Evolutionary conservation across 1,284 basidiomycete genomes (phyloP).

Genomic region (Termitomyces sp.): DNA sequence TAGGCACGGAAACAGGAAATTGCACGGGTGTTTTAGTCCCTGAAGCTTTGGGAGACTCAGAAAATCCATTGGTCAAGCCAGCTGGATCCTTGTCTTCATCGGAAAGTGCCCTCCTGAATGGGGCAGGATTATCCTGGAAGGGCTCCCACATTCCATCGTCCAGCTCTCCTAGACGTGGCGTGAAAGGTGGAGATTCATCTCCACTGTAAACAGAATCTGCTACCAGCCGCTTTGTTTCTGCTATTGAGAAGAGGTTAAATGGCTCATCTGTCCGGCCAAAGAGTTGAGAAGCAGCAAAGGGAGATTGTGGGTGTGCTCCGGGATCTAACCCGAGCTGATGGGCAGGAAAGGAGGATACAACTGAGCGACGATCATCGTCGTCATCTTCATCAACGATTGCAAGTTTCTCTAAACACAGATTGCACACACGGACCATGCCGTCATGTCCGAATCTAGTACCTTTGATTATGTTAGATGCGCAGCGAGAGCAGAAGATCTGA

Average conservation of each 20-base stretch:
- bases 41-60: constrained; percentile 39
- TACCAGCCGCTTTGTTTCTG: constrained; percentile 56
- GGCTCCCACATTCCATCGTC: constrained; percentile 44
- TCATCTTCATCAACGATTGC: constrained; percentile 79
- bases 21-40: constrained; percentile 51
- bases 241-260: constrained; percentile 74
- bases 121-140: constrained; percentile 60
- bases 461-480: constrained; percentile 97
- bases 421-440: constrained; percentile 90
- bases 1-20: constrained; percentile 46
- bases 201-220: constrained; percentile 52
- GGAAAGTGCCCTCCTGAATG: constrained; percentile 74
- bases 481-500: constrained; percentile 88
- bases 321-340: constrained; percentile 59
- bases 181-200: constrained; percentile 46
- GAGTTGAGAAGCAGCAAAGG: constrained; percentile 83
- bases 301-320: constrained; percentile 67
- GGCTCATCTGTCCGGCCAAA: constrained; percentile 74
- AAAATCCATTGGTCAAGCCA: constrained; percentile 36
- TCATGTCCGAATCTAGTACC: constrained; percentile 91
- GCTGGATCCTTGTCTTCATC: constrained; percentile 71
- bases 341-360: constrained; percentile 63
- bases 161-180: constrained; percentile 37
- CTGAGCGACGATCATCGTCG: constrained; percentile 76
- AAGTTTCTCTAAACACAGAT: constrained; percentile 89